A percentile compares a stretch with the other conserved stretches of the same genome.
Conservation (phyloP, 495 filamentous ascomycete species). For the Chaetomium fimeti region DNA sequence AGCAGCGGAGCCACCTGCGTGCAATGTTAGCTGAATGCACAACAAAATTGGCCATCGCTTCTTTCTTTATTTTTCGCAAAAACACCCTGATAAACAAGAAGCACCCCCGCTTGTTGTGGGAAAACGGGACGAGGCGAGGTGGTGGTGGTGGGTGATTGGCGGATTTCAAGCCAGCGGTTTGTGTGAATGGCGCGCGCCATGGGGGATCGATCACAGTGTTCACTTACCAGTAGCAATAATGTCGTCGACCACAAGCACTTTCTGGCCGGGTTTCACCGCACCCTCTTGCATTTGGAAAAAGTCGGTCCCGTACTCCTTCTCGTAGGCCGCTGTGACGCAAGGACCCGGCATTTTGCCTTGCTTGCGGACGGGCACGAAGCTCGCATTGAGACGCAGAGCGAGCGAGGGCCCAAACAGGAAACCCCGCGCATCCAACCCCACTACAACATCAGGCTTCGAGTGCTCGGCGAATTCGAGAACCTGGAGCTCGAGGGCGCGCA, state of each 20-base stretch:
- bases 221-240: constrained; percentile 93
- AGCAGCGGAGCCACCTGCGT: constrained; percentile 80
- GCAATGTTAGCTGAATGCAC: constrained; percentile 10
- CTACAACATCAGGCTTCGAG: constrained; percentile 76
- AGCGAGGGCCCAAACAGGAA: constrained; percentile 94
- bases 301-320: constrained; percentile 97
- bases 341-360: constrained; percentile 92
- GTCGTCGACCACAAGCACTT: constrained; percentile 90
- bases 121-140: constrained; percentile 15
- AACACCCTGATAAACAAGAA: not conserved
- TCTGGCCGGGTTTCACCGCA: constrained; percentile 80
- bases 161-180: constrained; percentile 10
- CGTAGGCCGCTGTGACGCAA: constrained; percentile 73
- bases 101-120: not conserved
- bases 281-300: constrained; percentile 93
- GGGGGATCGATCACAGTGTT: constrained; percentile 2
- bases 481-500: constrained; percentile 86
- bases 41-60: not conserved
- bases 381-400: constrained; percentile 78
- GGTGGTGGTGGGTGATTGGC: constrained; percentile 11
- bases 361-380: constrained; percentile 94
- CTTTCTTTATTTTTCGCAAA: not conserved
- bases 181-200: constrained; percentile 25
- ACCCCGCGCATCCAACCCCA: constrained; percentile 90
- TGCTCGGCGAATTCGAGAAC: constrained; percentile 53